These are phyloP conservation scores for Escovopsis weberi DNA, from an alignment of 2,329 filamentous ascomycete species.

Conservation along the genomic window DNA sequence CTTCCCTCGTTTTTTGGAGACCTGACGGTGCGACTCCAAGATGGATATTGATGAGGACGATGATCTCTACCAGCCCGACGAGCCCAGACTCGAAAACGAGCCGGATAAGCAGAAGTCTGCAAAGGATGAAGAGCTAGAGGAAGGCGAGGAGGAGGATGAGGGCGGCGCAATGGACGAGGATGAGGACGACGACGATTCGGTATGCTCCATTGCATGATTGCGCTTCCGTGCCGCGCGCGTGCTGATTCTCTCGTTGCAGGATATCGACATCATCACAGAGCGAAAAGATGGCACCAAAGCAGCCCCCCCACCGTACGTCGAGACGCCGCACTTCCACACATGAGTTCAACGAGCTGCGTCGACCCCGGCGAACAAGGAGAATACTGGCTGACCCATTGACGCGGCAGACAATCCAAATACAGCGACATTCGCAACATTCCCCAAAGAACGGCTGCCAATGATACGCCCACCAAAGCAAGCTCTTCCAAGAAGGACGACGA, in stretches of 20 bases:
- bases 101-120: slow-evolving; percentile 16
- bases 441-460: slow-evolving; percentile 40
- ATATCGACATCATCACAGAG: slow-evolving; percentile 55
- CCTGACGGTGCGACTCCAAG: neutral
- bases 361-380: neutral
- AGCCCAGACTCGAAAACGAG: slow-evolving; percentile 26
- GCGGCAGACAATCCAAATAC: slow-evolving; percentile 41
- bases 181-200: slow-evolving; percentile 29
- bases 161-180: slow-evolving; percentile 47
- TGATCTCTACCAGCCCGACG: slow-evolving; percentile 51
- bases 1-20: neutral
- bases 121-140: slow-evolving; percentile 42
- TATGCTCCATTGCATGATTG: no score
- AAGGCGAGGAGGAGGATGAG: slow-evolving; percentile 50
- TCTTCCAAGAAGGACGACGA: slow-evolving; percentile 32
- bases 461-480: slow-evolving; percentile 30
- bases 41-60: slow-evolving; percentile 58
- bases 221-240: no score
- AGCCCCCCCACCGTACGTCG: slow-evolving; percentile 40
- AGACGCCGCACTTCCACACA: neutral
- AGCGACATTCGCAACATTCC: slow-evolving; percentile 53
- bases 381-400: neutral
- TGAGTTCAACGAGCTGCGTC: neutral
- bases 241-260: slow-evolving; percentile 24
- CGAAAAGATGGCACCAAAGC: slow-evolving; percentile 49